A percentile compares a stretch with the other conserved stretches of the same genome.
phyloP scores from a whole-genome alignment of 441 rosid species.

The Euphorbia corollata region DNA sequence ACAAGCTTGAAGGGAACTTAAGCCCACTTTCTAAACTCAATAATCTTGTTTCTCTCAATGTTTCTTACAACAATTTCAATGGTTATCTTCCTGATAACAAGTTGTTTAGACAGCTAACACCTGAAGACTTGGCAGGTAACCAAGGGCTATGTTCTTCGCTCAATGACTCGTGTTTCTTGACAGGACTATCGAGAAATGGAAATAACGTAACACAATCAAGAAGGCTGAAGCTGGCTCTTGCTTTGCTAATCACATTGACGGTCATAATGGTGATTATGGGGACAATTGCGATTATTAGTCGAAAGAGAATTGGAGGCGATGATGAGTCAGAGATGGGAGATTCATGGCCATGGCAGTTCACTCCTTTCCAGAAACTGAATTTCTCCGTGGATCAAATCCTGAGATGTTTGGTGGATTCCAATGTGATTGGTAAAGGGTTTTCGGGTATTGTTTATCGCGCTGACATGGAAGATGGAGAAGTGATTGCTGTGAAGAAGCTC shows the following conservation, averaged over 20 bases:
- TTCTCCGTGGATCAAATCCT: conserved; percentile 81
- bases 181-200: conserved; percentile 28
- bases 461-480: conserved; percentile 78
- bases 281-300: conserved; percentile 44
- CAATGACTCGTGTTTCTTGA: conserved; percentile 56
- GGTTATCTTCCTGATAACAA: conserved; percentile 88
- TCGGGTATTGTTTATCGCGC: conserved; percentile 91
- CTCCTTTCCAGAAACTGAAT: conserved; percentile 90
- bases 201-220: conserved; percentile 31
- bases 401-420: conserved; percentile 65
- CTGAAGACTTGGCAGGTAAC: conserved; percentile 57
- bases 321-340: conserved; percentile 73
- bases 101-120: conserved; percentile 60
- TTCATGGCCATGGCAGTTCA: conserved; percentile 88
- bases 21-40: conserved; percentile 50
- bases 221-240: conserved; percentile 63
- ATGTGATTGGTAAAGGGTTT: conserved; percentile 93
- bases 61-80: conserved; percentile 75
- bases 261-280: conserved; percentile 67
- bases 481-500: conserved; percentile 90
- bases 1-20: conserved; percentile 67
- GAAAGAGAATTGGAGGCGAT: conserved; percentile 35
- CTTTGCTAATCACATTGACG: conserved; percentile 56
- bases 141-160: conserved; percentile 59
- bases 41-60: conserved; percentile 75